A percentile compares a stretch with the other conserved stretches of the same genome.
Conservation (phyloP, 768 basidiomycete species). For the Mycena olivaceomarginata region DNA sequence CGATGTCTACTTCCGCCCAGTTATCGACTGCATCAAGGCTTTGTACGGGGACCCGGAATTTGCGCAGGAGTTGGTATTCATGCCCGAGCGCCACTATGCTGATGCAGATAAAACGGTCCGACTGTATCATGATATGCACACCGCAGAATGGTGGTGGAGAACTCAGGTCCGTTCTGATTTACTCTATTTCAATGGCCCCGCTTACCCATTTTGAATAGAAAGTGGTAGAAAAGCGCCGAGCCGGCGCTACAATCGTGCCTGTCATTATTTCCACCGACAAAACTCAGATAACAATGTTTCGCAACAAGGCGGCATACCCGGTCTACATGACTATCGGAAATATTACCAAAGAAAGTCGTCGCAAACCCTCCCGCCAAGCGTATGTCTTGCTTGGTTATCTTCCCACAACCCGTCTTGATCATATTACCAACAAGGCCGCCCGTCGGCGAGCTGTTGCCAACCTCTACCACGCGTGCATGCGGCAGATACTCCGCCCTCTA, state of each 20-base stretch:
- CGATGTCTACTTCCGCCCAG: constrained; percentile 53
- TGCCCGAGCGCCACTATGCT: constrained; percentile 56
- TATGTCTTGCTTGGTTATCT: constrained; percentile 56
- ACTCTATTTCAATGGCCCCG: not conserved
- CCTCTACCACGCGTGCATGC: constrained; percentile 54
- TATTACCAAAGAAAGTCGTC: constrained; percentile 50
- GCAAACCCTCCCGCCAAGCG: constrained; percentile 50
- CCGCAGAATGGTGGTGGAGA: constrained; percentile 72
- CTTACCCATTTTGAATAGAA: constrained; percentile 35
- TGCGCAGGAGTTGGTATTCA: constrained; percentile 46
- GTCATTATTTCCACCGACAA: constrained; percentile 61
- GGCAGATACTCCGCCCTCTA: constrained; percentile 53
- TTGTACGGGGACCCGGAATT: constrained; percentile 38
- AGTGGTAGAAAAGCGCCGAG: constrained; percentile 45
- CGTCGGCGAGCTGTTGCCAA: constrained; percentile 24
- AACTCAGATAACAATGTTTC: too few relatives aligned
- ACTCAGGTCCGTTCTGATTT: constrained; percentile 55
- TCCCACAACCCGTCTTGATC: constrained; percentile 52
- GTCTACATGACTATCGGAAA: constrained; percentile 35
- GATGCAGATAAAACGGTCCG: constrained; percentile 47
- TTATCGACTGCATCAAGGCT: constrained; percentile 54
- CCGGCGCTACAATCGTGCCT: constrained; percentile 59
- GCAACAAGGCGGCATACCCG: too few relatives aligned
- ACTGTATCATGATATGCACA: constrained; percentile 64
- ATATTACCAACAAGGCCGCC: constrained; percentile 36